These are phyloP conservation scores for Vicia faba DNA, from an alignment of 306 rosid species.

Conservation along the genomic window DNA sequence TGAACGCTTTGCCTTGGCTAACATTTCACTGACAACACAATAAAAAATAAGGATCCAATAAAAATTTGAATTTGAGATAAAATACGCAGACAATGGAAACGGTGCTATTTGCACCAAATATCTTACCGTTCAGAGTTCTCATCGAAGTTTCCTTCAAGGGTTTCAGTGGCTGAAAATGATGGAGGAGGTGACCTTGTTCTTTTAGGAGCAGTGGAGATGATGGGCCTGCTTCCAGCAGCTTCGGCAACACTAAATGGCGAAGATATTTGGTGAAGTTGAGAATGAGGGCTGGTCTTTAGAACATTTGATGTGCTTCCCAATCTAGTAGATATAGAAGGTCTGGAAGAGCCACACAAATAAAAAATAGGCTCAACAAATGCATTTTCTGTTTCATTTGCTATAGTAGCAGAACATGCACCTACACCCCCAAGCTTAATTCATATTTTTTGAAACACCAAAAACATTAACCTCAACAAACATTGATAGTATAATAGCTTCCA, in stretches of 20 bases:
- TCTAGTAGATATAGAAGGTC: slow-evolving; percentile 45
- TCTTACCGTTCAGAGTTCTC: slow-evolving; percentile 78
- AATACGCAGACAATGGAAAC: slow-evolving; percentile 20
- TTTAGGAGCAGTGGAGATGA: slow-evolving; percentile 53
- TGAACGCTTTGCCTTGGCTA: slow-evolving; percentile 91
- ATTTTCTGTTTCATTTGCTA: slow-evolving; percentile 7
- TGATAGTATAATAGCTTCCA: slow-evolving; percentile 8
- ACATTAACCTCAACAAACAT: slow-evolving; percentile 24
- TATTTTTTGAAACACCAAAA: slow-evolving; percentile 25
- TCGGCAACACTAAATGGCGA: slow-evolving; percentile 31
- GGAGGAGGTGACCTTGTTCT: slow-evolving; percentile 86
- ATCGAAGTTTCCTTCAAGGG: slow-evolving; percentile 49
- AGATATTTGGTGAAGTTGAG: slow-evolving; percentile 35
- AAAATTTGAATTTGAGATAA: slow-evolving; percentile 24
- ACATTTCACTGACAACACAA: slow-evolving; percentile 60
- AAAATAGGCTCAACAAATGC: slow-evolving; percentile 38
- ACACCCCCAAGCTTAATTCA: slow-evolving; percentile 15
- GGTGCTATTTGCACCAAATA: slow-evolving; percentile 29
- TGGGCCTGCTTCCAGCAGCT: slow-evolving; percentile 34
- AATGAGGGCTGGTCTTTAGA: slow-evolving; percentile 31
- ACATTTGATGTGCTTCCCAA: slow-evolving; percentile 35
- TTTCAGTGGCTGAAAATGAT: slow-evolving; percentile 49
- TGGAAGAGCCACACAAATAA: slow-evolving; percentile 28
- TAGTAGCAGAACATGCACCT: slow-evolving; percentile 7
- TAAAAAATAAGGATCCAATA: slow-evolving; percentile 29